A percentile compares a stretch with the other conserved stretches of the same genome.
Conservation (phyloP, 257 asterid genomes). For the Solanum boliviense region DNA sequence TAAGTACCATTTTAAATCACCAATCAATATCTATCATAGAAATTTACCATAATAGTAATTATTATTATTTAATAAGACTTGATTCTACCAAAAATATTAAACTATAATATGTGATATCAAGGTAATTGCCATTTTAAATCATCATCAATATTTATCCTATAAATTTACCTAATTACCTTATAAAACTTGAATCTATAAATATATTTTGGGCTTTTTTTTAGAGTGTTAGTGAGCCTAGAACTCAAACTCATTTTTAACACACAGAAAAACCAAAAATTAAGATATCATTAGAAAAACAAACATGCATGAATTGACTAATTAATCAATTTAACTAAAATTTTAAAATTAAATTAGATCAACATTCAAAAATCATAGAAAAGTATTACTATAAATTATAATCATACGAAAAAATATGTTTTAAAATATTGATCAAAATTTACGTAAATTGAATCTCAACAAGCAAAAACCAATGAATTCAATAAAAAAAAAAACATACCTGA, state of each 20-base stretch:
- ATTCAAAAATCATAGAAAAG: neutral
- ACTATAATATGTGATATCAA: neutral
- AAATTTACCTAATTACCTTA: neutral
- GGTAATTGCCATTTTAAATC: neutral
- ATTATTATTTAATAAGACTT: neutral
- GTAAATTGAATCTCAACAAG: neutral
- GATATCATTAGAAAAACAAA: neutral
- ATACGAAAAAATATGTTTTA: too few species aligned
- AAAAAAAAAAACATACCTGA: constrained; percentile 29
- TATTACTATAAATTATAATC: neutral
- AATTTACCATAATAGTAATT: neutral
- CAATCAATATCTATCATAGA: neutral
- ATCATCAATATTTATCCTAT: neutral
- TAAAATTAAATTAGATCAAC: neutral
- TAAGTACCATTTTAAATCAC: neutral
- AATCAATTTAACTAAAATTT: neutral
- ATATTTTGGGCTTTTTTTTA: neutral
- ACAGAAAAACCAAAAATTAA: neutral
- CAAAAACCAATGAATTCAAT: neutral
- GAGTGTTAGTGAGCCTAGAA: neutral
- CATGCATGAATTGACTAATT: neutral
- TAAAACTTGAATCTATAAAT: neutral
- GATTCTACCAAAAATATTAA: neutral
- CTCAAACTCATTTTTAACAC: neutral
- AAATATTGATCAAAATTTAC: neutral